These are phyloP conservation scores for Ophioceras dolichostomum DNA, from an alignment of 2,329 filamentous ascomycete species.

Conservation along the genomic window DNA sequence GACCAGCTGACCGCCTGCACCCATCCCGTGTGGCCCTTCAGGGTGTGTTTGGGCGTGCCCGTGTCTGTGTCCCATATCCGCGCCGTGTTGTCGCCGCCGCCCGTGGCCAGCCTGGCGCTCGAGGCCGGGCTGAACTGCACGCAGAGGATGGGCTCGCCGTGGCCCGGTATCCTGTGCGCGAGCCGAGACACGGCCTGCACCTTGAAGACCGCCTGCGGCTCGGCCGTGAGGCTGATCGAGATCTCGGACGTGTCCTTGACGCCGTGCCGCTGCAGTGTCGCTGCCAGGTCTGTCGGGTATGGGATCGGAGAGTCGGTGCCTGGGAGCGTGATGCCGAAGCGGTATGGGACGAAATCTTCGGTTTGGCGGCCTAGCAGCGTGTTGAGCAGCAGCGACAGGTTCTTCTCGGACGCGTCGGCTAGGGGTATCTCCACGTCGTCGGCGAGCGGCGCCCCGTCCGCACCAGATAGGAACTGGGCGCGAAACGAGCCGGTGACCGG, in stretches of 20 bases:
- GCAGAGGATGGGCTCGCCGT: constrained; percentile 81
- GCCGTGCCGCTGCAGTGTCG: constrained; percentile 41
- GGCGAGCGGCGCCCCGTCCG: constrained; percentile 56
- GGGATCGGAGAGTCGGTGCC: constrained; percentile 43
- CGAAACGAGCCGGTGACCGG: constrained; percentile 65
- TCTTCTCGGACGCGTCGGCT: constrained; percentile 76
- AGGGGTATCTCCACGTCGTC: constrained; percentile 64
- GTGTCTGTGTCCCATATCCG: constrained; percentile 93
- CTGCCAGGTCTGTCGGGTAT: constrained; percentile 41
- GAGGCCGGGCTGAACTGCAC: constrained; percentile 74
- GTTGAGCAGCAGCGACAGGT: constrained; percentile 78
- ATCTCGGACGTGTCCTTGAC: constrained; percentile 45
- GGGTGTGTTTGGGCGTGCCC: constrained; percentile 73
- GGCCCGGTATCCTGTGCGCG: constrained; percentile 77
- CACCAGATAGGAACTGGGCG: constrained; percentile 75
- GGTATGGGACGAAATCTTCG: constrained; percentile 49
- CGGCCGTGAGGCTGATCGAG: constrained; percentile 40
- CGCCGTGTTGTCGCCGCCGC: constrained; percentile 74
- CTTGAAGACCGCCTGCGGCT: constrained; percentile 85
- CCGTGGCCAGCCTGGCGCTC: constrained; percentile 70
- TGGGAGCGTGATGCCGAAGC: constrained; percentile 47
- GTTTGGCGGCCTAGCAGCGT: constrained; percentile 57
- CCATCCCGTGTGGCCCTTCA: constrained; percentile 84
- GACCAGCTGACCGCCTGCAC: constrained; percentile 81
- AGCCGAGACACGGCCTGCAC: constrained; percentile 88